phyloP scores from a whole-genome alignment of 1,284 basidiomycete genomes.

The Pseudomicrostroma phylloplanum region DNA sequence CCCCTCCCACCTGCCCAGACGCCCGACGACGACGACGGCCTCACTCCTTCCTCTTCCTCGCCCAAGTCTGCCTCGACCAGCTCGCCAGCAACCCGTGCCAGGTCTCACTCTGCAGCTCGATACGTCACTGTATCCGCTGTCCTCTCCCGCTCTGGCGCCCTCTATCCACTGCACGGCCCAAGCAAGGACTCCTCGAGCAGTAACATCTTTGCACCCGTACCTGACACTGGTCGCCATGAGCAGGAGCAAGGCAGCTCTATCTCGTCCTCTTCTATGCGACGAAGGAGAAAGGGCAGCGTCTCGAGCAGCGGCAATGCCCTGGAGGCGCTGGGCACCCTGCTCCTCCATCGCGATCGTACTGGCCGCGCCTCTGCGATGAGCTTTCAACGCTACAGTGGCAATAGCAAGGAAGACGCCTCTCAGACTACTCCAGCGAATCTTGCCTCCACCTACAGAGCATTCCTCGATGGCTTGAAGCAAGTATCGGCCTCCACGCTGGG shows the following conservation, averaged over 20 bases:
- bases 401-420: neutral
- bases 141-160: slow-evolving; percentile 31
- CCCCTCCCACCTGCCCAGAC: neutral
- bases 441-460: slow-evolving; percentile 7
- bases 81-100: neutral
- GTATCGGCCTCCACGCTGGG: slow-evolving; percentile 7
- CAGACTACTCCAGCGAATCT: neutral
- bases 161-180: neutral
- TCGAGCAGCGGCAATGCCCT: slow-evolving; percentile 43
- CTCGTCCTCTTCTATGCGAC: neutral
- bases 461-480: slow-evolving; percentile 7
- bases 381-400: slow-evolving; percentile 12
- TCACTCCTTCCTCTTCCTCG: neutral
- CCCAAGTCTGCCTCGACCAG: neutral
- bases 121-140: slow-evolving; percentile 40
- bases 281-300: slow-evolving; percentile 10
- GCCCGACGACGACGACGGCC: neutral
- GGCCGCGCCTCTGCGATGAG: slow-evolving; percentile 34
- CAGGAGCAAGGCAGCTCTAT: too few relatives aligned
- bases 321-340: slow-evolving; percentile 41
- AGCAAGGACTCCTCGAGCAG: neutral
- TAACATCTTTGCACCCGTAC: slow-evolving; percentile 2
- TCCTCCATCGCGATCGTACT: slow-evolving; percentile 34
- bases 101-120: slow-evolving; percentile 15
- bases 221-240: too few relatives aligned